Evolutionary conservation across 2,329 filamentous ascomycete species (phyloP).

Genomic region (Arachnopeziza araneosa): DNA sequence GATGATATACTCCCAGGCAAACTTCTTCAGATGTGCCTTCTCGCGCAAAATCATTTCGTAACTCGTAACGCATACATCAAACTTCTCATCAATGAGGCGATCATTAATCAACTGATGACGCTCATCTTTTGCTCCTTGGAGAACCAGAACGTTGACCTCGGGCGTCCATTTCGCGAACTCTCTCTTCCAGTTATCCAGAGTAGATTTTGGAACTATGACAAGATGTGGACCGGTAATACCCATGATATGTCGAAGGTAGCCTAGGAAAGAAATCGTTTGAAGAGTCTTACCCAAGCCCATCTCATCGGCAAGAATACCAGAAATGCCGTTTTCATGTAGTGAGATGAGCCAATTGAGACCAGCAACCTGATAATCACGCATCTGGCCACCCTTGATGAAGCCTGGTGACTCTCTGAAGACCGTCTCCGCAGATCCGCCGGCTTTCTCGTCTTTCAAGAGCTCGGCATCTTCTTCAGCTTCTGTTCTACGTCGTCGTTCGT

Average conservation of each 20-base stretch:
- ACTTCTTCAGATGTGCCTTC: slow-evolving; percentile 91
- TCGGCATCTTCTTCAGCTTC: slow-evolving; percentile 98
- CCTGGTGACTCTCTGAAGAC: slow-evolving; percentile 90
- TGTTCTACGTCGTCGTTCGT: slow-evolving; percentile 75
- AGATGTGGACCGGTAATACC: slow-evolving; percentile 88
- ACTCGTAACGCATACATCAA: slow-evolving; percentile 96
- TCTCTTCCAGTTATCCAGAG: slow-evolving; percentile 95
- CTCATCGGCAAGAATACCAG: slow-evolving; percentile 93
- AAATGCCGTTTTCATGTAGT: slow-evolving; percentile 97
- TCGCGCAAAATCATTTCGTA: slow-evolving; percentile 99
- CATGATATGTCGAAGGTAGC: slow-evolving; percentile 86
- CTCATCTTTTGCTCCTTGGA: slow-evolving; percentile 94
- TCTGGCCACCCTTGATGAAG: slow-evolving; percentile 77
- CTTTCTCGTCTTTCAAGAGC: slow-evolving; percentile 78
- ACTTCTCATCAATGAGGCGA: slow-evolving; percentile 86
- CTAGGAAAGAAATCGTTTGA: slow-evolving; percentile 94
- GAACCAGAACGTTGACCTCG: slow-evolving; percentile 86
- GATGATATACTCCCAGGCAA: slow-evolving; percentile 99
- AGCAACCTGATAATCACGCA: slow-evolving; percentile 95
- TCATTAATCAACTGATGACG: slow-evolving; percentile 84
- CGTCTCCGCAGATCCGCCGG: slow-evolving; percentile 77
- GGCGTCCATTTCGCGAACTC: slow-evolving; percentile 94
- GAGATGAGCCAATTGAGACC: slow-evolving; percentile 98
- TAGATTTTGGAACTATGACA: slow-evolving; percentile 91
- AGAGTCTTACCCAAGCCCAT: slow-evolving; percentile 98